Conservation (phyloP, 345 rosid genomes). For the Aquilaria sinensis region DNA sequence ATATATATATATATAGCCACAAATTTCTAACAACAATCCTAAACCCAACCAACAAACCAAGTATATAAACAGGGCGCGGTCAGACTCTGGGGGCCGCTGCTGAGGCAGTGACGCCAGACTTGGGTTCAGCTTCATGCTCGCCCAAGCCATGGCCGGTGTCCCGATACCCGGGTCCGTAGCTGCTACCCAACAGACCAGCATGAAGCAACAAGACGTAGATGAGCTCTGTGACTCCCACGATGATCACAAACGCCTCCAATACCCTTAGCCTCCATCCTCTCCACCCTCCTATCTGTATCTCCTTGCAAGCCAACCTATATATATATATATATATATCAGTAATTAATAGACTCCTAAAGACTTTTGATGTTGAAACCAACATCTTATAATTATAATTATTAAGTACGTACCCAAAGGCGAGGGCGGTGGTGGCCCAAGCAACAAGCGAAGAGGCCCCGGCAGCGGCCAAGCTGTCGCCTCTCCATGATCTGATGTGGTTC, state of each 20-base stretch:
- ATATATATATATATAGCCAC: too few relatives aligned
- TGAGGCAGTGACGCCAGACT: conserved; percentile 21
- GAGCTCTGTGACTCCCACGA: conserved; percentile 61
- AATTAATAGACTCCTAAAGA: not conserved
- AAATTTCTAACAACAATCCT: too few relatives aligned
- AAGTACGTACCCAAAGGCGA: conserved; percentile 61
- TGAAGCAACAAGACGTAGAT: conserved; percentile 62
- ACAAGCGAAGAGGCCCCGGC: conserved; percentile 62
- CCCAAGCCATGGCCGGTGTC: conserved; percentile 43
- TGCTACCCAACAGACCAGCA: conserved; percentile 65
- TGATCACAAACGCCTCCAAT: conserved; percentile 70
- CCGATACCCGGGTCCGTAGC: conserved; percentile 76
- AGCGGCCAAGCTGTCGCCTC: conserved; percentile 71
- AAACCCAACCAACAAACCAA: too few relatives aligned
- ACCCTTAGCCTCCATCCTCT: conserved; percentile 78
- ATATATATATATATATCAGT: not conserved
- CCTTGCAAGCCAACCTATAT: conserved; percentile 77
- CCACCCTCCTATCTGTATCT: conserved; percentile 75
- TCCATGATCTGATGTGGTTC: conserved; percentile 73
- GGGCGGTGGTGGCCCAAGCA: conserved; percentile 78
- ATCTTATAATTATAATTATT: not conserved
- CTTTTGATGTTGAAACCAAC: not conserved
- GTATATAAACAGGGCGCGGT: not conserved
- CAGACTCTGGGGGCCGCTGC: conserved; percentile 22
- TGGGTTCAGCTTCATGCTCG: conserved; percentile 24